Evolutionary conservation across 495 filamentous ascomycete genomes (phyloP), one percentile per base, ranked within the genome.

Genomic region (Trichoderma reesei): DNA sequence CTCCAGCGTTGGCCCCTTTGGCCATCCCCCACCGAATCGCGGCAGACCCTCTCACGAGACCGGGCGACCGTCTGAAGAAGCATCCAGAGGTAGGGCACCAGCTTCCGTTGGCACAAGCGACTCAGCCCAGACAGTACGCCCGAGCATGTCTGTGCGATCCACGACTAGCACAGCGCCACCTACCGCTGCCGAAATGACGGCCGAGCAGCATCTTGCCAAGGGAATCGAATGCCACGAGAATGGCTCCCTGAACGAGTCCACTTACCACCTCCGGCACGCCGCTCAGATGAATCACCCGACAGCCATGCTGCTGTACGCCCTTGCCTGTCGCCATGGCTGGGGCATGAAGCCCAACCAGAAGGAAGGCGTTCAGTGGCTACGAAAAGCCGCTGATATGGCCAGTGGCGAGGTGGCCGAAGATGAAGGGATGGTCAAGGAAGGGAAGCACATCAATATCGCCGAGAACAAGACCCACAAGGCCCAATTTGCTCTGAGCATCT

Each of bases 251-350:
- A 88, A 89, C 59, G 91, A 98, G 71, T 96, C 92, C 0, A 96
- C 95, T 3, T 98, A 96, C 73, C 94, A 98, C 72, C 80, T 98
- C 36, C 89, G 94, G 10, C 84, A 96, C 69, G 94, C 94, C 5
- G 95, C 94, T 3, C 87, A 87, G 67, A 85, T 87, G 46, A 87
- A 88, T 13, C 85, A 94, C 61, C 92, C 94, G 0, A 96, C 91
- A 0, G 94, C 86, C 13, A 98, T 98, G 94, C 79, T 98, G 6
- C 80, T 98, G 9, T 98, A 96, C 74, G 95, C 93, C 5, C 82
- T 98, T 46, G 95, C 94, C 39, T 96, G 92, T 71, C 85, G 95
- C n/a, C 94, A 98, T 71, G 94, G 94, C 36, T 98, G 94, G 94
- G 94, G 94, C 10, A 96, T 97, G 90, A 85, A 90, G 18, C 83